Evolutionary conservation across 352 stramenopile genomes (phyloP).

Genomic region (Phytophthora idaei): DNA sequence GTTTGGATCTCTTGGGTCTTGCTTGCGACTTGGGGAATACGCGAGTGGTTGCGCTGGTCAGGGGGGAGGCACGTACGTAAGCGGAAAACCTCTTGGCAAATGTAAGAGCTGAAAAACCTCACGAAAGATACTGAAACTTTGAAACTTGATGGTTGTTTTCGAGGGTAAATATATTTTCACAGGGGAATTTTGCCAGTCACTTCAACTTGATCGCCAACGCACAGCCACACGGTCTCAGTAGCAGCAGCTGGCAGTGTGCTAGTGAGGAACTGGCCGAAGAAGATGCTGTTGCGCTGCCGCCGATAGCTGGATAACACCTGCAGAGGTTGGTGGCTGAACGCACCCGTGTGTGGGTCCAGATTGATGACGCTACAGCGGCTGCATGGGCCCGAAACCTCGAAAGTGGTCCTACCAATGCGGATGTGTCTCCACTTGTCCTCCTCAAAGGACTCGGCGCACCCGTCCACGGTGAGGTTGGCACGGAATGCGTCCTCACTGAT

Average conservation of each 20-base stretch:
- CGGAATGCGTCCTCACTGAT: constrained; percentile 75
- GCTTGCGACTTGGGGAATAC: constrained; percentile 45
- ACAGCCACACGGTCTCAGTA: constrained; percentile 43
- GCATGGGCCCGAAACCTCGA: constrained; percentile 72
- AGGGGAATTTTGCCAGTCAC: background rate
- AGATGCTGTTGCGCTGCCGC: constrained; percentile 72
- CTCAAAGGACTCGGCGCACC: constrained; percentile 62
- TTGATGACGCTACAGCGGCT: constrained; percentile 87
- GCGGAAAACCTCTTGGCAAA: constrained; percentile 31
- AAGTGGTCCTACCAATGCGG: constrained; percentile 43
- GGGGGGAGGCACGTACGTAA: constrained; percentile 3
- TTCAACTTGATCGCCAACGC: constrained; percentile 35
- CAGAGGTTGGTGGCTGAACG: constrained; percentile 59
- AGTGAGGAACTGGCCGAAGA: constrained; percentile 85
- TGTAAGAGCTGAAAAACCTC: constrained; percentile 22
- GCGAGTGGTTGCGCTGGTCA: constrained; percentile 23
- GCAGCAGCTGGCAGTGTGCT: constrained; percentile 2
- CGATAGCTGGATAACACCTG: constrained; percentile 79
- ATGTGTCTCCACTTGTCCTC: constrained; percentile 74
- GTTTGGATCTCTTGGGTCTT: constrained; percentile 20
- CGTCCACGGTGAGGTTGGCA: constrained; percentile 76
- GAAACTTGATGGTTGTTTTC: constrained; percentile 18
- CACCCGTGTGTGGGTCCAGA: constrained; percentile 72
- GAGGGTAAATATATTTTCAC: constrained; percentile 3
- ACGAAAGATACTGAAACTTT: constrained; percentile 25